phyloP scores from a whole-genome alignment of 2,329 filamentous ascomycete genomes.

The Zymoseptoria pseudotritici region DNA sequence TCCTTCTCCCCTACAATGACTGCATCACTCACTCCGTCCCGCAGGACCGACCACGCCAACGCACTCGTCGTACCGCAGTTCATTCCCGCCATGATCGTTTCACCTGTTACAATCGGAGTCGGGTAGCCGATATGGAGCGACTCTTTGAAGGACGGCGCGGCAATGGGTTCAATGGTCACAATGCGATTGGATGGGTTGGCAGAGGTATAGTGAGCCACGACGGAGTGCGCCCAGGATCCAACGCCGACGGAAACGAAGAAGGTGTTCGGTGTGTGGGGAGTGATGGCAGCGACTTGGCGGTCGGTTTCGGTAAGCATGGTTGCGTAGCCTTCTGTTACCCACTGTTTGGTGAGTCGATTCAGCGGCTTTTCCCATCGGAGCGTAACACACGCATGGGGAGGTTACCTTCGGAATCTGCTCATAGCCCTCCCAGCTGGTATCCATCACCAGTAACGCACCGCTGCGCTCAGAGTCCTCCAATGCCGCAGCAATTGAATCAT shows the following conservation, averaged over 20 bases:
- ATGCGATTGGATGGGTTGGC: conserved; percentile 32
- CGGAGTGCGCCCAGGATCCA: conserved; percentile 64
- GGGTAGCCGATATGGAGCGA: conserved; percentile 45
- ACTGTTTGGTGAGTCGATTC: conserved; percentile 33
- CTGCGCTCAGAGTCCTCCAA: conserved; percentile 35
- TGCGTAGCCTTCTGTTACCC: conserved; percentile 70
- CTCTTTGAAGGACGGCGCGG: conserved; percentile 52
- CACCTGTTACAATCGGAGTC: conserved; percentile 46
- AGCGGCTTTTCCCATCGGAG: neutral
- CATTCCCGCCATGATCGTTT: conserved; percentile 68
- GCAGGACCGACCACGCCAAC: conserved; percentile 57
- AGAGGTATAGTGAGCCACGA: conserved; percentile 57
- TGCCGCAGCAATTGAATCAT: conserved; percentile 51
- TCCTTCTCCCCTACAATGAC: conserved; percentile 56
- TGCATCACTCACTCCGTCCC: conserved; percentile 52
- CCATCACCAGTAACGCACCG: conserved; percentile 55
- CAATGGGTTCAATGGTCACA: conserved; percentile 64
- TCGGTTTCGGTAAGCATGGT: conserved; percentile 66
- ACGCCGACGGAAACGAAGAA: conserved; percentile 64
- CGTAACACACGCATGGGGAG: too few relatives aligned
- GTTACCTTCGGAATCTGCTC: conserved; percentile 53
- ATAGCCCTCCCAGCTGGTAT: conserved; percentile 61
- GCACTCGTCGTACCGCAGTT: conserved; percentile 63
- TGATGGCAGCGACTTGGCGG: conserved; percentile 45
- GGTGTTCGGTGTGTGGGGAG: conserved; percentile 35